Base-by-base conservation (phyloP, 192 early-diverging fungal species). In the Lunasporangiospora selenospora region DNA sequence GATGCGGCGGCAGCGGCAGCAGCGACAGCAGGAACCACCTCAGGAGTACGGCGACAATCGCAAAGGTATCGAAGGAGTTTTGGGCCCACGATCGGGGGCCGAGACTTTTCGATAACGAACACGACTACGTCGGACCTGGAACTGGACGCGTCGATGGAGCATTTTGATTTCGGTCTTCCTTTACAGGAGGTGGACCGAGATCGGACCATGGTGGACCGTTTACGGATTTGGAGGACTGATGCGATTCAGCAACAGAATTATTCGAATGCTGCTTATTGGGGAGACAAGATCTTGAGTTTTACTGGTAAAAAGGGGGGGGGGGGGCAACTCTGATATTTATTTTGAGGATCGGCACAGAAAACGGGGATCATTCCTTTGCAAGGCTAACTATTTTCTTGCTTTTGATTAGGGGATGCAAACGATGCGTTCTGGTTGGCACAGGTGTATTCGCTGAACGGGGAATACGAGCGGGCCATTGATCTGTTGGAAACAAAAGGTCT, bases 211-310 rank as follows among this genome's bases (percentile, higher is more conserved):
- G 77, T 78, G 21, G 81, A 81, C 27, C 62, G 81, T 39, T 51
- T 89, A 55, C 66, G 87, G 2, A 41, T 60, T 18, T 79, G 84
- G 66, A 65, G 87, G 6, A 63, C 77, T 10, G 84, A 85, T 56
- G 86, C 87, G 8, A 58, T 82, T 26, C 66, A 79, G 38, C 71
- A 78, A 18, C 71, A 85, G 38, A 49, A 87, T 38, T 80, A 67
- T 44, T 67, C 57, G n/a, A 79, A 85, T 15, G 87, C 87, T 10
- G 83, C 75, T 9, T 90, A 79, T 57, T 89, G 85, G 83, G 88
- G 88, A 4, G 87, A 90, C 53, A 88, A 90, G 38, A 62, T 90
- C 23, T 46, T 87, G 44, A 75, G 66, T 18, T 67, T 87, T 19
- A 83, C 87, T 39, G 81, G 87, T 89, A 81, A 65, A 34, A 30